These are phyloP conservation scores for Persicaria tinctoria DNA, from an alignment of 148 eudicot species.

Conservation along the genomic window DNA sequence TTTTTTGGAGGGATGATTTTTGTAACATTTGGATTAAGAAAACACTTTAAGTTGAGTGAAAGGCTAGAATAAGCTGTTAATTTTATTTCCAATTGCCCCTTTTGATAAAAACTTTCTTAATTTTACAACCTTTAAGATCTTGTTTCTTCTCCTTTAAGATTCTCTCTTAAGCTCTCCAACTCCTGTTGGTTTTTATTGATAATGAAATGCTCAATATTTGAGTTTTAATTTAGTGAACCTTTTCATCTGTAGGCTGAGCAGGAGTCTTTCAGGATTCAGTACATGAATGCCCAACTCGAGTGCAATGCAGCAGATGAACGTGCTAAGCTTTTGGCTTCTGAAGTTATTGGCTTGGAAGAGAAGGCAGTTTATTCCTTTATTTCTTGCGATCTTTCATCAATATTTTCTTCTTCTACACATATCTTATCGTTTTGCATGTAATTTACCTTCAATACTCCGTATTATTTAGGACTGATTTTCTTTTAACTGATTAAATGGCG, in stretches of 20 bases:
- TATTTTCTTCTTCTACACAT: neutral
- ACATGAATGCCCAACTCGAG: constrained; percentile 78
- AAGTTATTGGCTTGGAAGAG: constrained; percentile 96
- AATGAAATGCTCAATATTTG: constrained; percentile 3
- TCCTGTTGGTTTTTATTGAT: neutral
- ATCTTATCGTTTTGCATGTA: neutral
- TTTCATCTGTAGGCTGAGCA: constrained; percentile 70
- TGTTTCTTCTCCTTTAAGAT: neutral
- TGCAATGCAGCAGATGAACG: constrained; percentile 99
- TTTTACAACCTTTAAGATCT: neutral
- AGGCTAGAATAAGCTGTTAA: neutral
- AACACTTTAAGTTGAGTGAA: neutral
- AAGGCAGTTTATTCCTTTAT: constrained; percentile 39
- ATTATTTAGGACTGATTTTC: no score
- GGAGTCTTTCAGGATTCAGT: constrained; percentile 70
- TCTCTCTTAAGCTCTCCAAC: neutral
- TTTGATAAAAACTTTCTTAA: neutral
- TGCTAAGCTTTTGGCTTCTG: constrained; percentile 91
- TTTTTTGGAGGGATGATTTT: neutral
- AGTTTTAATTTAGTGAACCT: constrained; percentile 27
- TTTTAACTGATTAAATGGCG: no score
- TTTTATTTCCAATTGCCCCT: neutral
- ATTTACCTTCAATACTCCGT: neutral
- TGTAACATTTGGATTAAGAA: neutral
- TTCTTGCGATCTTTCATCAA: neutral